Evolutionary conservation across 345 rosid genomes (phyloP), one percentile per base, ranked within the genome.

Genomic region (Camelina hispida): DNA sequence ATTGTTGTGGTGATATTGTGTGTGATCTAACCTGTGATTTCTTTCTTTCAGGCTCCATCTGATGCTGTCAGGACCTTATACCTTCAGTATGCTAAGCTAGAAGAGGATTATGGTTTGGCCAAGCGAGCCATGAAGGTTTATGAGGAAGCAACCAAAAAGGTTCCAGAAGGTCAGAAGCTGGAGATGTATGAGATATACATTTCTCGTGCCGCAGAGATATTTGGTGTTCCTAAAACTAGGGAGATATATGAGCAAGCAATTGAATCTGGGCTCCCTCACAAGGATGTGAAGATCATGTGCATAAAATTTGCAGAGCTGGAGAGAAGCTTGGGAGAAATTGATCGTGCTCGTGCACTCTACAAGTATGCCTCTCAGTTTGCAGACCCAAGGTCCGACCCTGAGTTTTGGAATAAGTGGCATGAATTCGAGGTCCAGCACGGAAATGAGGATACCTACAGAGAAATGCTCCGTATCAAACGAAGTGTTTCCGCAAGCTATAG

Each of bases 81-180:
- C 79, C 99, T 95, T 77, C 97, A 92, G 75, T 95, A 90, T 79
- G 99, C 99, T 23, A 95, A 95, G 83, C 82, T 95, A 56, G 99
- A 95, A 78, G 98, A 92, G 77, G 99, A 95, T 68, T 89, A 83
- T 71, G 99, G 99, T 72, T 80, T 95, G 53, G 98, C 98, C 46
- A 95, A 95, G 81, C 86, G 97, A 76, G 99, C 98, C 14, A 95
- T 95, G 98, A 90, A 88, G 75, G 96, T 95, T 46, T 95, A 95
- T 64, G 93, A 90, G 81, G 91, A 89, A 77, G 98, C 99, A 46
- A 87, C 97, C 18, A 92, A 92, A 68, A 92, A 91, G 14, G 96
- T 95, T 71, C 98, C 99, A 10, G 85, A 88, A 80, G 79, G 69
- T 9, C 98, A 92, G 83, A 90, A 85, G 76, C 83, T 95, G 69